Evolutionary conservation across 495 filamentous ascomycete genomes (phyloP).

Genomic region (Penicillium bovifimosum): DNA sequence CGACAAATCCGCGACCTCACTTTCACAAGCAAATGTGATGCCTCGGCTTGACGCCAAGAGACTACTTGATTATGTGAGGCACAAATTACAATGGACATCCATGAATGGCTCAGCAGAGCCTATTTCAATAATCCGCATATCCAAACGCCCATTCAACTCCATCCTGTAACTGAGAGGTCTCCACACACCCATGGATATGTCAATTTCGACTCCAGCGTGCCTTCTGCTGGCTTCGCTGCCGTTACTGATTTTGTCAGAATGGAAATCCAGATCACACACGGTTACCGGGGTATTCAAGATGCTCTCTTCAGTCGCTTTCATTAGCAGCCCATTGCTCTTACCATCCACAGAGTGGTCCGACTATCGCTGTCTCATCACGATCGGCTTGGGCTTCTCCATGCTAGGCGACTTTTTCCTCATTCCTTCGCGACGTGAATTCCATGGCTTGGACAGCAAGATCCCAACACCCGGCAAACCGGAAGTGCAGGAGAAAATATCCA

Average conservation of each 20-base stretch:
- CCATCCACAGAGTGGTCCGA: slow-evolving; percentile 11
- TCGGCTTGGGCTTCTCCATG: slow-evolving; percentile 5
- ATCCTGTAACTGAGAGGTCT: not conserved
- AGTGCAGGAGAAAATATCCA: slow-evolving; percentile 6
- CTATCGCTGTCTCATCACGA: slow-evolving; percentile 5
- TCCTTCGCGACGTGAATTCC: slow-evolving; percentile 15
- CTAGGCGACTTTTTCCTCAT: slow-evolving; percentile 17
- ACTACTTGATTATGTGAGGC: not conserved
- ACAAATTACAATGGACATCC: not conserved
- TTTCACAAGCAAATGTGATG: not conserved
- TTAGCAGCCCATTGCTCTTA: slow-evolving; percentile 15
- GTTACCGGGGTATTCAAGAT: slow-evolving; percentile 21
- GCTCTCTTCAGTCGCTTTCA: slow-evolving; percentile 19
- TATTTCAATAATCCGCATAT: not conserved
- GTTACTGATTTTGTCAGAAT: slow-evolving; percentile 14
- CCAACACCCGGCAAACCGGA: not conserved
- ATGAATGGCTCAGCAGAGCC: not conserved
- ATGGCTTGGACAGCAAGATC: not conserved
- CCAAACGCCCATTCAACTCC: not conserved
- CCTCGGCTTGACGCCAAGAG: not conserved
- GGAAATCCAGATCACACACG: slow-evolving; percentile 11
- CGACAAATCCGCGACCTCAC: too few relatives aligned
- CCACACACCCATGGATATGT: not conserved
- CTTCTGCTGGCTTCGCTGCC: slow-evolving; percentile 13
- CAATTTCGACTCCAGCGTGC: slow-evolving; percentile 4